Conservation (phyloP, 306 rosid genomes). For the Inga leiocalycina region DNA sequence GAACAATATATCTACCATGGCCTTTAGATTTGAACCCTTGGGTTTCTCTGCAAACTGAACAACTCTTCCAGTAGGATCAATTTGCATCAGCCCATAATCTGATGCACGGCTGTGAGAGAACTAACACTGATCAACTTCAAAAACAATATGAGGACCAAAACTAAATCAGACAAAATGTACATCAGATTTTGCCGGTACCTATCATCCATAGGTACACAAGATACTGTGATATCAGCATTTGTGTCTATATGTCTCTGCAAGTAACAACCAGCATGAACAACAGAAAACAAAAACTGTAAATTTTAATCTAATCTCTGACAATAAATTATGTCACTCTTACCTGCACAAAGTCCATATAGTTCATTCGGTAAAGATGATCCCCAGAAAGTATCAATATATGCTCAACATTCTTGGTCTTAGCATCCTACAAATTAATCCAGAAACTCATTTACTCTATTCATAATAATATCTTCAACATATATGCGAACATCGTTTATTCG, state of each 20-base stretch:
- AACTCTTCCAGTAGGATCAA: constrained; percentile 67
- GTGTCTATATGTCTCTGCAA: constrained; percentile 69
- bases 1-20: constrained; percentile 65
- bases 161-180: neutral
- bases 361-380: constrained; percentile 90
- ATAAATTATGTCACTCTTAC: constrained; percentile 35
- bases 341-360: constrained; percentile 84
- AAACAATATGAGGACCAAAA: constrained; percentile 13
- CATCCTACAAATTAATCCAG: constrained; percentile 53
- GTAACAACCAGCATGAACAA: constrained; percentile 18
- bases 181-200: constrained; percentile 41
- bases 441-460: constrained; percentile 24
- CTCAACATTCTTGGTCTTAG: constrained; percentile 77
- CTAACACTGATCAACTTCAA: constrained; percentile 32
- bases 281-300: neutral
- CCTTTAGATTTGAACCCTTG: constrained; percentile 79
- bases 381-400: constrained; percentile 77
- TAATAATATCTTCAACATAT: neutral
- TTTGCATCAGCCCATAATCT: constrained; percentile 91
- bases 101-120: constrained; percentile 78
- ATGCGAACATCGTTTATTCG: neutral
- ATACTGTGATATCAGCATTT: constrained; percentile 84
- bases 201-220: constrained; percentile 85
- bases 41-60: constrained; percentile 92
- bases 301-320: neutral